Percentiles rank a stretch among this genome's conserved stretches.
Evolutionary conservation across 352 stramenopile species (phyloP).

Genomic region (Phytophthora litchii): DNA sequence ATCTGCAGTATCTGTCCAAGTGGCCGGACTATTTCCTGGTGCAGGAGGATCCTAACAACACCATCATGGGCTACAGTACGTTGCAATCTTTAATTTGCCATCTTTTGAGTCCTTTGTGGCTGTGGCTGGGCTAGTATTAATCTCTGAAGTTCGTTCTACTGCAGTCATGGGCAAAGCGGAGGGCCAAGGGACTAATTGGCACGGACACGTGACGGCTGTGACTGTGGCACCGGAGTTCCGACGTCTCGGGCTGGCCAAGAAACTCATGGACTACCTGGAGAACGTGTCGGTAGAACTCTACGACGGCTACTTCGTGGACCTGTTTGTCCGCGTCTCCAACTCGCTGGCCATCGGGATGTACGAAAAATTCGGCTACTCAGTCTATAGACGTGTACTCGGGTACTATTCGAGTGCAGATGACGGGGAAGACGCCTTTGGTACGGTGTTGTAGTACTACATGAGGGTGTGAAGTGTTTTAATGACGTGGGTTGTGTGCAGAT

Average conservation of each 20-base stretch:
- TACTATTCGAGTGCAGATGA: slow-evolving; percentile 91
- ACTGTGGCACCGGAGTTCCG: slow-evolving; percentile 97
- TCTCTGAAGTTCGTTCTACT: slow-evolving; percentile 9
- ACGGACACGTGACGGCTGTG: slow-evolving; percentile 98
- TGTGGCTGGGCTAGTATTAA: background rate
- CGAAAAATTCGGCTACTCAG: slow-evolving; percentile 91
- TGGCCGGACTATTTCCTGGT: slow-evolving; percentile 98
- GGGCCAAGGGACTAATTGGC: slow-evolving; percentile 94
- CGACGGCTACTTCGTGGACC: slow-evolving; percentile 98
- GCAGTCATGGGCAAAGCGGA: slow-evolving; percentile 96
- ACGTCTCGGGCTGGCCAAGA: slow-evolving; percentile 90
- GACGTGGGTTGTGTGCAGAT: slow-evolving; percentile 51
- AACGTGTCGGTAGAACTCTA: slow-evolving; percentile 79
- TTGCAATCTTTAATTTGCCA: slow-evolving; percentile 6
- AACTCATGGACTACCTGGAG: slow-evolving; percentile 95
- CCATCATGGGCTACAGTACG: slow-evolving; percentile 96
- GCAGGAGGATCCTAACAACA: slow-evolving; percentile 92
- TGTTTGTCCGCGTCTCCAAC: slow-evolving; percentile 99
- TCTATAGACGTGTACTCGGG: slow-evolving; percentile 91
- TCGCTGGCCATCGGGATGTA: slow-evolving; percentile 93
- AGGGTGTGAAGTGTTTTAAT: background rate
- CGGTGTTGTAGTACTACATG: slow-evolving; percentile 7
- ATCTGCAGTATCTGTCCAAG: slow-evolving; percentile 96
- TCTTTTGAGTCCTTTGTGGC: slow-evolving; percentile 2
- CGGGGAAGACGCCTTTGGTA: slow-evolving; percentile 91